Percentiles rank a stretch among this genome's conserved stretches.
These are phyloP conservation scores for Penicillium polonicum DNA, from an alignment of 2,329 filamentous ascomycete species.

Conservation along the genomic window DNA sequence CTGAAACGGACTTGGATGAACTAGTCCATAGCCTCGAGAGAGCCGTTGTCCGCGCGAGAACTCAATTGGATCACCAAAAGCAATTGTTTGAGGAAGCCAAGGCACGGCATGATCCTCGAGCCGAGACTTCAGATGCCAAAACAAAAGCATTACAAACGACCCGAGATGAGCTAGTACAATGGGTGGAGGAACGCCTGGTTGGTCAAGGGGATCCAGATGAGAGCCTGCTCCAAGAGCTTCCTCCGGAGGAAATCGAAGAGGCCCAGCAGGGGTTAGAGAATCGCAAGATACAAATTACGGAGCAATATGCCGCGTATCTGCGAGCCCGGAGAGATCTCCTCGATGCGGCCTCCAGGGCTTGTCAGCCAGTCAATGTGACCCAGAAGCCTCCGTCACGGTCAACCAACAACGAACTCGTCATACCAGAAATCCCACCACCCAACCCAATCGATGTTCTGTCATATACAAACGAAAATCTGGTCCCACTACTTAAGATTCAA, in stretches of 20 bases:
- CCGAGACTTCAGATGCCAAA: constrained; percentile 19
- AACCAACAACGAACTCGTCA: constrained; percentile 12
- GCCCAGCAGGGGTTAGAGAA: constrained; percentile 31
- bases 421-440: constrained; percentile 20
- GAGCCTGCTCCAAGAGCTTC: constrained; percentile 27
- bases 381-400: constrained; percentile 22
- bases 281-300: constrained; percentile 33
- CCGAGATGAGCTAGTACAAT: constrained; percentile 51
- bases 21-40: constrained; percentile 41
- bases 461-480: constrained; percentile 33
- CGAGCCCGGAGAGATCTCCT: constrained; percentile 38
- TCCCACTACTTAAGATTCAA: constrained; percentile 38
- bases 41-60: constrained; percentile 39
- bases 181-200: constrained; percentile 52
- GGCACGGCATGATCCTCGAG: constrained; percentile 20
- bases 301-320: constrained; percentile 39
- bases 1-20: constrained; percentile 30
- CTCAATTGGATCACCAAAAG: constrained; percentile 39
- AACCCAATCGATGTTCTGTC: constrained; percentile 33
- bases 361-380: constrained; percentile 32
- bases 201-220: constrained; percentile 35
- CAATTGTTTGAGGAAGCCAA: constrained; percentile 35
- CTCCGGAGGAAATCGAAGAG: constrained; percentile 33
- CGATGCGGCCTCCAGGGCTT: constrained; percentile 37
- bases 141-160: constrained; percentile 45